Percentiles rank a stretch among this genome's conserved stretches.
Conservation (phyloP, 805 yeast genomes). For the Kuraishia molischiana region DNA sequence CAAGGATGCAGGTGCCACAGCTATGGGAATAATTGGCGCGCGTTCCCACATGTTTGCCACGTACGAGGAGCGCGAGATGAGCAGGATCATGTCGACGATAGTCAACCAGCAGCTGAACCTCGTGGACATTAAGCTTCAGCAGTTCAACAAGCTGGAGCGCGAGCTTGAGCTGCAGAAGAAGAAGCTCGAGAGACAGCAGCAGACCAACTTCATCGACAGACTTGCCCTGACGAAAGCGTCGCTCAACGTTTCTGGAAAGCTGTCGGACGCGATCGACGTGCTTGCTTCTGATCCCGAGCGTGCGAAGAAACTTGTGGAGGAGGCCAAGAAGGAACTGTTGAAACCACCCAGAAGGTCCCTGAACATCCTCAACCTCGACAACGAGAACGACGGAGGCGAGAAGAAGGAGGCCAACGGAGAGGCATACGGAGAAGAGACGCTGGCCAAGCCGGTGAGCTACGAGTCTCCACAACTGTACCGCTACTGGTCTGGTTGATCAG, state of each 20-base stretch:
- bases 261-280: conserved; percentile 25
- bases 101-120: conserved; percentile 55
- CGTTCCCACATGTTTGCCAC: conserved; percentile 73
- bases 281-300: conserved; percentile 8
- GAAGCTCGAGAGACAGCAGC: conserved; percentile 49
- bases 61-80: conserved; percentile 72
- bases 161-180: conserved; percentile 58
- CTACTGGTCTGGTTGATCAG: conserved; percentile 51
- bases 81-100: conserved; percentile 43
- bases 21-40: conserved; percentile 70
- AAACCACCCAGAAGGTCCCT: conserved; percentile 22
- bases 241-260: conserved; percentile 35
- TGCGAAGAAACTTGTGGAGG: conserved; percentile 14
- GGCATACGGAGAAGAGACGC: conserved; percentile 21
- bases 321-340: conserved; percentile 16
- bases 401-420: conserved; percentile 12
- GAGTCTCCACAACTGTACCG: conserved; percentile 56
- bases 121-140: conserved; percentile 51
- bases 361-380: conserved; percentile 18
- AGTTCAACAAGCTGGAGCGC: conserved; percentile 52
- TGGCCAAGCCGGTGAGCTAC: conserved; percentile 44
- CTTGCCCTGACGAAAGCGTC: conserved; percentile 57
- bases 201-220: conserved; percentile 56
- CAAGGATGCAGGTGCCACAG: conserved; percentile 55
- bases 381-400: conserved; percentile 4